These are phyloP conservation scores for Ophiostoma triangulosporum DNA, from an alignment of 2,329 filamentous ascomycete genomes.

Conservation along the genomic window DNA sequence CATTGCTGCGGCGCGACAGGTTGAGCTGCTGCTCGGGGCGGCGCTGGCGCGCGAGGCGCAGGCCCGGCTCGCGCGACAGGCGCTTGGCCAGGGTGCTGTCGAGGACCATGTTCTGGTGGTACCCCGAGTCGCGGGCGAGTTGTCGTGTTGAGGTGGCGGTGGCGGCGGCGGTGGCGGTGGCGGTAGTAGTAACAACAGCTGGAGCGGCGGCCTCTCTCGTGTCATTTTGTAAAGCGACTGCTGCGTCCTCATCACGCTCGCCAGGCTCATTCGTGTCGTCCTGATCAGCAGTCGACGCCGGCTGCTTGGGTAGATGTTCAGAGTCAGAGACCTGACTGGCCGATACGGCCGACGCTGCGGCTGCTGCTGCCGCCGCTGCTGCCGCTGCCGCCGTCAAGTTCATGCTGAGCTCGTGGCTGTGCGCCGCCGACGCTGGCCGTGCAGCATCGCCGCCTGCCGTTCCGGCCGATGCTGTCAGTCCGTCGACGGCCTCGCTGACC, in stretches of 20 bases:
- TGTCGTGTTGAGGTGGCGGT: slow-evolving; percentile 29
- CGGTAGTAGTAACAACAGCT: no score
- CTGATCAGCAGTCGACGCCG: no score
- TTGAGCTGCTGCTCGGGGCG: slow-evolving; percentile 41
- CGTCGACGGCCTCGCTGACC: slow-evolving; percentile 6
- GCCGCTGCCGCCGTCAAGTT: slow-evolving; percentile 6
- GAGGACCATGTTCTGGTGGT: slow-evolving; percentile 28
- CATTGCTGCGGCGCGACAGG: slow-evolving; percentile 43
- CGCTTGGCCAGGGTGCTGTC: slow-evolving; percentile 43
- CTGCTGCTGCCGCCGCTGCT: slow-evolving; percentile 7
- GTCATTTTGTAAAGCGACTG: no score
- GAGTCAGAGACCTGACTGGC: neutral
- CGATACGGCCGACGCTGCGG: slow-evolving; percentile 4
- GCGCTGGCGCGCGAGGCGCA: slow-evolving; percentile 38
- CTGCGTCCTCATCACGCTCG: no score
- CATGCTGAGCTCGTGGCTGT: slow-evolving; percentile 7
- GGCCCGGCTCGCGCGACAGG: slow-evolving; percentile 34
- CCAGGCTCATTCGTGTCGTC: no score
- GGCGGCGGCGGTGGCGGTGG: slow-evolving; percentile 13
- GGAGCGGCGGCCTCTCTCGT: no score
- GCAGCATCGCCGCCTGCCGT: neutral
- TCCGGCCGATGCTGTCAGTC: neutral
- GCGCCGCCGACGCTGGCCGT: slow-evolving; percentile 4
- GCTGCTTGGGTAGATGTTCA: no score
- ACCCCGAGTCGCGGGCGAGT: slow-evolving; percentile 34